Evolutionary conservation across 495 filamentous ascomycete genomes (phyloP), one percentile per base, ranked within the genome.

Genomic region (Hyaloscypha hepaticicola): DNA sequence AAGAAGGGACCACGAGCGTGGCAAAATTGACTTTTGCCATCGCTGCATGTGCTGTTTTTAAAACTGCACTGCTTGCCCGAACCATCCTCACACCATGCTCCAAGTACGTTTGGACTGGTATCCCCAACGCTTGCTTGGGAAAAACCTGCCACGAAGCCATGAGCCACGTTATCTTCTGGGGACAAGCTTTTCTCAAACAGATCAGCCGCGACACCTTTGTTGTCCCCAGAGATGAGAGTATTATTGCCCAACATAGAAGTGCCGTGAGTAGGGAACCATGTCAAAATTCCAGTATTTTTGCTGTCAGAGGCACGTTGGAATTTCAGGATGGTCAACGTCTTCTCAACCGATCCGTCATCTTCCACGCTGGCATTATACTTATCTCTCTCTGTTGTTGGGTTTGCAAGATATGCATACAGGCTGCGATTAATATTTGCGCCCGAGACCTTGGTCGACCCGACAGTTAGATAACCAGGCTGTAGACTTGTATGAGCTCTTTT

Each of bases 81-180:
- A 11, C 87, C 87, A 71, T 95, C 91, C 72, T 95, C 89, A 67
- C 91, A 93, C 80, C 87, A 90, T 14, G 90, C 89, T 1, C 95
- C 95, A 5, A 91, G 83, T 4, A 94, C 84, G 70, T 97, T 99
- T 1, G 95, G 95, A 38, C 86, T 89, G 0, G 92, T 96, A 69
- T 99, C 95, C 4, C 95, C 95, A 31, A 97, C 93, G 71, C 90
- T 97, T 0, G 95, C 87, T 74, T 97, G 95, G 0, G 93, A 96
- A 73, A 99, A 99, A 12, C 92, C 94, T 2, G 96, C 91, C 21
- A 99, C 89, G 66, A 93, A 96, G n/a, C 81, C 83, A 25, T 87
- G 83, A 0, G 87, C 82, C 29, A 61, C 67, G 55, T 55, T 64
- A 33, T 85, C 85, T 12, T 78, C 74, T 0, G 73, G 67, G 9